These are phyloP conservation scores for Nemania bipapillata DNA, from an alignment of 2,329 filamentous ascomycete genomes.

Conservation along the genomic window DNA sequence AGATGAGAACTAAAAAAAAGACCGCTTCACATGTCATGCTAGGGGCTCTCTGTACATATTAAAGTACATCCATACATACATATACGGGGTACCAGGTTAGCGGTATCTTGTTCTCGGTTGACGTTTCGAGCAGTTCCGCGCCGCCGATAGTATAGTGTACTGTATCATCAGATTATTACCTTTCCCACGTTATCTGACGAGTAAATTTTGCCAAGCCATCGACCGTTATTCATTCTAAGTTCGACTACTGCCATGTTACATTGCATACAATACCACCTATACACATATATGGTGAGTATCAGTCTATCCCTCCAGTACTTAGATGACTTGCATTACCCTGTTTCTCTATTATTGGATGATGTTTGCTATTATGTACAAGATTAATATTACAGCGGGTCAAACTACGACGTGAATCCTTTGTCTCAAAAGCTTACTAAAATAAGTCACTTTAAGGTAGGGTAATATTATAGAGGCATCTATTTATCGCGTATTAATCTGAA, in stretches of 20 bases:
- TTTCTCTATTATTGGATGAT: slow-evolving; percentile 1
- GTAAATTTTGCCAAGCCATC: not conserved
- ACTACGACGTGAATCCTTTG: not conserved
- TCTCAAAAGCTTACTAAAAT: slow-evolving; percentile 27
- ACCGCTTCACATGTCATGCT: slow-evolving; percentile 1
- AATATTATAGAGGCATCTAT: not conserved
- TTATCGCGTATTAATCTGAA: slow-evolving; percentile 3
- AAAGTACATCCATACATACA: no score
- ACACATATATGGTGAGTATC: not conserved
- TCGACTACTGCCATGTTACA: not conserved
- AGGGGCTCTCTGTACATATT: not conserved
- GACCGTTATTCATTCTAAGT: not conserved
- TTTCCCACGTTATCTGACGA: not conserved
- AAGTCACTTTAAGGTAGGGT: not conserved
- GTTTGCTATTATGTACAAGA: not conserved
- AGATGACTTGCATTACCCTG: not conserved
- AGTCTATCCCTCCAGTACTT: not conserved
- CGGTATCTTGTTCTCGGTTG: not conserved
- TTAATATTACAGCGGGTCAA: slow-evolving; percentile 11
- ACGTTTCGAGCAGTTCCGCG: not conserved
- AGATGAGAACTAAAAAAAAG: slow-evolving; percentile 17
- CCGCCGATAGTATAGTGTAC: not conserved
- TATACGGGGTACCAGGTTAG: not conserved
- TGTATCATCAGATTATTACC: no score
- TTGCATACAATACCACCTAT: not conserved